Percentiles rank a stretch among this genome's conserved stretches.
Conservation (phyloP, 768 basidiomycete genomes). For the Leccinum ochraceum region DNA sequence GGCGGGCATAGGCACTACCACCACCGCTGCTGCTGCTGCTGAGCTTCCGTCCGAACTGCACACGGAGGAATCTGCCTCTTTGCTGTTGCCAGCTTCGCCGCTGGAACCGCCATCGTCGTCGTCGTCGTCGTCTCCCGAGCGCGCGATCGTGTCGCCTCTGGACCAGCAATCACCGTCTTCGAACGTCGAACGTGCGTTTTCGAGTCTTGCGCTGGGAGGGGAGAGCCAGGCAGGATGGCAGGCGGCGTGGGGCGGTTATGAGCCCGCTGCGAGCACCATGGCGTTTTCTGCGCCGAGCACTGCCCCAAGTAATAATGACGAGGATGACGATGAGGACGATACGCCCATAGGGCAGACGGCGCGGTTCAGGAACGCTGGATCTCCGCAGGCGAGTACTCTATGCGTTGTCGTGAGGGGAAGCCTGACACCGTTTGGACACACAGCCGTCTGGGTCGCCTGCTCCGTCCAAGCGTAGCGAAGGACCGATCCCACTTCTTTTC, state of each 20-base stretch:
- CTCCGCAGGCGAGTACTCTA: constrained; percentile 21
- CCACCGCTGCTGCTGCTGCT: neutral
- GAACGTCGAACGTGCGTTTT: constrained; percentile 34
- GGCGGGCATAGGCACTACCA: neutral
- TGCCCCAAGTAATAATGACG: constrained; percentile 49
- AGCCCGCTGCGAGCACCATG: constrained; percentile 20
- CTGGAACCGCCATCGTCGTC: constrained; percentile 12
- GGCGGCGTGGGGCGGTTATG: constrained; percentile 42
- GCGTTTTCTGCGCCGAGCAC: constrained; percentile 24
- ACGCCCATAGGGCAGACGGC: constrained; percentile 58
- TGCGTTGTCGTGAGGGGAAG: neutral
- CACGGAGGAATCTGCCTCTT: constrained; percentile 13
- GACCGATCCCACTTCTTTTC: constrained; percentile 69
- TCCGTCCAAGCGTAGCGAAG: constrained; percentile 34
- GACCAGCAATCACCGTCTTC: constrained; percentile 24
- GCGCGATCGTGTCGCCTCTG: constrained; percentile 32
- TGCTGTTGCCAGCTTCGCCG: constrained; percentile 11
- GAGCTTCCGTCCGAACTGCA: constrained; percentile 15
- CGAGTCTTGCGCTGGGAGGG: constrained; percentile 49
- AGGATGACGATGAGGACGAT: constrained; percentile 65
- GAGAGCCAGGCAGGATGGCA: constrained; percentile 57
- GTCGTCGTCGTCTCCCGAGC: constrained; percentile 24
- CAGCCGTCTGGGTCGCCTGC: constrained; percentile 20
- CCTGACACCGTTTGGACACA: neutral
- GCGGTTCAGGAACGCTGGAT: constrained; percentile 31